A percentile compares a stretch with the other conserved stretches of the same genome.
Conservation (phyloP, 2,329 filamentous ascomycete genomes). For the Massarina eburnea region DNA sequence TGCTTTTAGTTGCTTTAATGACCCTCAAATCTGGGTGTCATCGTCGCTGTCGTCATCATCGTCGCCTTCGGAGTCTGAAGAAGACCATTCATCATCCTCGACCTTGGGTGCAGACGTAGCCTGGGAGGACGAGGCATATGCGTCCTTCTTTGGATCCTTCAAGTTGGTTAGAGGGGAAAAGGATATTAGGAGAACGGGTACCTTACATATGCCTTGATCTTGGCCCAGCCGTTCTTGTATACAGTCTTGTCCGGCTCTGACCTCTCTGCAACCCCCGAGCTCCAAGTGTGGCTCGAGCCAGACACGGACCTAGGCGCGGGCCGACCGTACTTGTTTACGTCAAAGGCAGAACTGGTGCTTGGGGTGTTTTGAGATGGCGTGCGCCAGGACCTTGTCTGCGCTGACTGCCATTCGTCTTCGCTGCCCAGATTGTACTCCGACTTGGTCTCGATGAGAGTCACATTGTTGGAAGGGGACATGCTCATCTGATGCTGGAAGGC, state of each 20-base stretch:
- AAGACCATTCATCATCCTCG: slow-evolving; percentile 36
- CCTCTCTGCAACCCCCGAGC: slow-evolving; percentile 28
- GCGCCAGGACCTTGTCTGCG: slow-evolving; percentile 26
- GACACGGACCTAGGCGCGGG: slow-evolving; percentile 14
- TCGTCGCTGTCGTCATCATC: slow-evolving; percentile 41
- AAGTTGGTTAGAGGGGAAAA: slow-evolving; percentile 4
- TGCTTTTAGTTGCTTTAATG: too few species aligned
- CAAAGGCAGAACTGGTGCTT: slow-evolving; percentile 18
- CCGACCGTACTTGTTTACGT: slow-evolving; percentile 21
- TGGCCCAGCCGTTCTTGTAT: slow-evolving; percentile 26
- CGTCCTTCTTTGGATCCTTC: slow-evolving; percentile 15
- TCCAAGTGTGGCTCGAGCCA: slow-evolving; percentile 19
- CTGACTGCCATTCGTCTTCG: slow-evolving; percentile 15
- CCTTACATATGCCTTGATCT: slow-evolving; percentile 34
- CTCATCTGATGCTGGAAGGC: slow-evolving; percentile 20
- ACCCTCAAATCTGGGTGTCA: slow-evolving; percentile 29
- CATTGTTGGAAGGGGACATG: slow-evolving; percentile 8
- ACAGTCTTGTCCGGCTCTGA: slow-evolving; percentile 13
- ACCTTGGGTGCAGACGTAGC: background rate
- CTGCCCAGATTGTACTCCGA: slow-evolving; percentile 18
- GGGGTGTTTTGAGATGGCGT: slow-evolving; percentile 14
- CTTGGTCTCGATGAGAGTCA: slow-evolving; percentile 22
- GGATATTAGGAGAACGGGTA: background rate
- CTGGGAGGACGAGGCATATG: slow-evolving; percentile 1
- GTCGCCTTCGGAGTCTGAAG: slow-evolving; percentile 48